These are phyloP conservation scores for Tylopilus orsonianus DNA, from an alignment of 1,284 basidiomycete species.

Conservation along the genomic window DNA sequence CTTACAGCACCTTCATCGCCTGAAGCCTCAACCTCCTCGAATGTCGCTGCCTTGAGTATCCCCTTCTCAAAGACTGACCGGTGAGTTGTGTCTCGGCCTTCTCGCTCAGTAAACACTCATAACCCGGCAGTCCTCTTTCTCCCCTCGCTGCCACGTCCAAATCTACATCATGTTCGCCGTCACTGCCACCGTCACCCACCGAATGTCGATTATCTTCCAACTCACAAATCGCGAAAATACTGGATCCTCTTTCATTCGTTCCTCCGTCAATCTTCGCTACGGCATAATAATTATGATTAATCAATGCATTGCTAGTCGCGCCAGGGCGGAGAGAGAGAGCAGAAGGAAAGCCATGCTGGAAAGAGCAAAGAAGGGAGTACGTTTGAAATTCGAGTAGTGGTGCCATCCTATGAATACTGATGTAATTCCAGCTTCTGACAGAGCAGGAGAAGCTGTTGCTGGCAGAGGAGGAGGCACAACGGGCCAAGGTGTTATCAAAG, in stretches of 20 bases:
- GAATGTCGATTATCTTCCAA: constrained; percentile 23
- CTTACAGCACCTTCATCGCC: constrained; percentile 15
- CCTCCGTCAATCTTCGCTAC: constrained; percentile 64
- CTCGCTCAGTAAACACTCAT: constrained; percentile 61
- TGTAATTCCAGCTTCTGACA: constrained; percentile 40
- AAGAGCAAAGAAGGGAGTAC: constrained; percentile 63
- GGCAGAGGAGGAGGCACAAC: constrained; percentile 48
- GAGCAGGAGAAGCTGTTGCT: constrained; percentile 64
- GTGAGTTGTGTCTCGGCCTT: constrained; percentile 46
- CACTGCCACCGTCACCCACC: constrained; percentile 2
- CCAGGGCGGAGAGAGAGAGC: constrained; percentile 68
- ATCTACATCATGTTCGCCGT: constrained; percentile 13
- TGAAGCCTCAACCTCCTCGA: constrained; percentile 14
- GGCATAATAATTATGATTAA: constrained; percentile 44
- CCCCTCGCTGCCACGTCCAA: constrained; percentile 20
- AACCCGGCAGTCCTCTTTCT: constrained; percentile 51
- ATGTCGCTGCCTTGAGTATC: constrained; percentile 32
- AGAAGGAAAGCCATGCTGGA: constrained; percentile 63
- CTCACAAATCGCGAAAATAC: constrained; percentile 29
- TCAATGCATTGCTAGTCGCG: constrained; percentile 49
- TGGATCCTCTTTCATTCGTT: constrained; percentile 51
- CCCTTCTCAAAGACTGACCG: constrained; percentile 69
- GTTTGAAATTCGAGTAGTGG: constrained; percentile 4
- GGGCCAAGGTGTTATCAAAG: constrained; percentile 27
- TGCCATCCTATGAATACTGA: constrained; percentile 9